Evolutionary conservation across 202 grass and related monocot species (phyloP).

Genomic region (Hordeum pubiflorum): DNA sequence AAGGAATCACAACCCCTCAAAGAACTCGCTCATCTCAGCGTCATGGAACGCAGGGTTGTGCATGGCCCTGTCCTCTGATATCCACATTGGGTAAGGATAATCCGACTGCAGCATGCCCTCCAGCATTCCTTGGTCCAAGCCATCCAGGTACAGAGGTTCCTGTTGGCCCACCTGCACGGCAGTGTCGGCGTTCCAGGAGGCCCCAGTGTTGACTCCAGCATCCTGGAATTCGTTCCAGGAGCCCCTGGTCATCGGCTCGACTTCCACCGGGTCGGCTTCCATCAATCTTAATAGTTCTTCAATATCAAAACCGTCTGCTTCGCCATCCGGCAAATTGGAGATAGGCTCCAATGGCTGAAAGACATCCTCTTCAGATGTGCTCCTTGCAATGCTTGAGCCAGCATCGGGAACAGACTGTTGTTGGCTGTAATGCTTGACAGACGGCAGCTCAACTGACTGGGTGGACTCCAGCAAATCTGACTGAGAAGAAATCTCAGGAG

Average conservation of each 20-base stretch:
- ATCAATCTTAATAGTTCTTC: slow-evolving; percentile 48
- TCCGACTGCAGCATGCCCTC: slow-evolving; percentile 23
- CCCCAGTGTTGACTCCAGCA: not conserved
- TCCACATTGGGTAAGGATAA: slow-evolving; percentile 2
- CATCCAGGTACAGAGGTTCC: slow-evolving; percentile 19
- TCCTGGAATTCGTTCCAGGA: not conserved
- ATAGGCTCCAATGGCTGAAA: slow-evolving; percentile 57
- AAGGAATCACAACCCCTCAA: slow-evolving; percentile 20
- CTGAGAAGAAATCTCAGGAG: not conserved
- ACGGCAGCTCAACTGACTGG: not conserved
- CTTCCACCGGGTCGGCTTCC: slow-evolving; percentile 47
- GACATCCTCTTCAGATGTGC: slow-evolving; percentile 5
- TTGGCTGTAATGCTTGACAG: not conserved
- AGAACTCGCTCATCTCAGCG: slow-evolving; percentile 11
- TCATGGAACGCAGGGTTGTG: not conserved
- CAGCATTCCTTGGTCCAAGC: slow-evolving; percentile 9
- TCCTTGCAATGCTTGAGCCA: not conserved
- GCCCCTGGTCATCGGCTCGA: slow-evolving; percentile 5
- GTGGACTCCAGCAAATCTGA: not conserved
- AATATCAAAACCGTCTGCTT: slow-evolving; percentile 29
- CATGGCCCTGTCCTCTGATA: slow-evolving; percentile 17
- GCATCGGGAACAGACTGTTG: not conserved
- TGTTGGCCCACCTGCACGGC: not conserved
- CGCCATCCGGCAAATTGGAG: slow-evolving; percentile 9
- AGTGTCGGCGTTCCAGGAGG: not conserved